Evolutionary conservation across 495 filamentous ascomycete species (phyloP).

Genomic region (Bacidia rubella): DNA sequence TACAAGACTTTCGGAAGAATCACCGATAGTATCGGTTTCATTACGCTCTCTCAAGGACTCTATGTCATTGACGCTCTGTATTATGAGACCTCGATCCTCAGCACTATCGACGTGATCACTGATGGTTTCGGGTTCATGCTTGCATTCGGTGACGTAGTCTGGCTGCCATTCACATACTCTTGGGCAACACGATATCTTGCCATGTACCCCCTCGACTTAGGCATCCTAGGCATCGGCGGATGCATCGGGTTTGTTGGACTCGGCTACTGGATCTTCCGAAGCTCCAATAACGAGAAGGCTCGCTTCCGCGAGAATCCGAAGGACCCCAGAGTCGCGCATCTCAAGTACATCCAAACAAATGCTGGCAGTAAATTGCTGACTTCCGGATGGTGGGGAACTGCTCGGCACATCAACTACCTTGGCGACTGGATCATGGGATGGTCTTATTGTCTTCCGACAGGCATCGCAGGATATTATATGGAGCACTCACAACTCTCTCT

Average conservation of each 20-base stretch:
- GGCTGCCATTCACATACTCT: conserved; percentile 85
- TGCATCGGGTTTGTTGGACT: conserved; percentile 49
- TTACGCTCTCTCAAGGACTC: conserved; percentile 62
- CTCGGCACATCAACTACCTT: conserved; percentile 94
- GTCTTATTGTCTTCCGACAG: conserved; percentile 84
- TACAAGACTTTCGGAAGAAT: conserved; percentile 70
- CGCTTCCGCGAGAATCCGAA: conserved; percentile 78
- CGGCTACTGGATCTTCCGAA: conserved; percentile 84
- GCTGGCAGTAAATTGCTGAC: conserved; percentile 67
- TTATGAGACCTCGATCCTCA: conserved; percentile 85
- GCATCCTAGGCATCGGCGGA: conserved; percentile 43
- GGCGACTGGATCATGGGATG: conserved; percentile 93
- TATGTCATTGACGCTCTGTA: conserved; percentile 81
- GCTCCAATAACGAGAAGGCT: conserved; percentile 88
- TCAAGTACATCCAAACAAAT: conserved; percentile 80
- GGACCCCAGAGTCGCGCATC: conserved; percentile 64
- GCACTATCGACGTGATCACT: conserved; percentile 89
- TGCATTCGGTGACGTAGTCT: conserved; percentile 85
- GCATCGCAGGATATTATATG: conserved; percentile 64
- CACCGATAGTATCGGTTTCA: conserved; percentile 77
- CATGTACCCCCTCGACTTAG: conserved; percentile 65
- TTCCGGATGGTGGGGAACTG: conserved; percentile 89
- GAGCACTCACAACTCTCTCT: conserved; percentile 25
- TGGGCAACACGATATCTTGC: conserved; percentile 82
- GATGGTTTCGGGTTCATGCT: conserved; percentile 97